Conservation (phyloP, 306 rosid species). For the Trifolium pratense region DNA sequence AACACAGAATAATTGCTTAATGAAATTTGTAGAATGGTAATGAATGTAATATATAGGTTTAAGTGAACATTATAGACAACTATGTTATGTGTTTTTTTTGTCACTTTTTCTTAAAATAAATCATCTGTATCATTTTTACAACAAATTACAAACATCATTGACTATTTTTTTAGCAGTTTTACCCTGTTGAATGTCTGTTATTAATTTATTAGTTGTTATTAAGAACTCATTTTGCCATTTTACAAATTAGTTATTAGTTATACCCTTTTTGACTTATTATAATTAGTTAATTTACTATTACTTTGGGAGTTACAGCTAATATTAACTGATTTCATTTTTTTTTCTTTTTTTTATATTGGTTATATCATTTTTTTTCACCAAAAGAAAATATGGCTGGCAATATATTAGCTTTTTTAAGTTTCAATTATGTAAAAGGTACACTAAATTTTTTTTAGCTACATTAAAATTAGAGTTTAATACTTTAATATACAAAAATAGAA, state of each 20-base stretch:
- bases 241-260: not conserved
- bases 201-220: not conserved
- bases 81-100: conserved; percentile 10
- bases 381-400: too few relatives aligned
- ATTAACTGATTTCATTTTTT: too few relatives aligned
- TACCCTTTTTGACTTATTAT: not conserved
- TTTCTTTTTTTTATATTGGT: too few relatives aligned
- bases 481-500: too few relatives aligned
- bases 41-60: not conserved
- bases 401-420: too few relatives aligned
- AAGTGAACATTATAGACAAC: conserved; percentile 9
- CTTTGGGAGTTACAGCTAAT: not conserved
- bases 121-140: not conserved
- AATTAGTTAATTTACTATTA: conserved; percentile 38
- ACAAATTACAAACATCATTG: conserved; percentile 7
- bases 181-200: not conserved
- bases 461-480: too few relatives aligned
- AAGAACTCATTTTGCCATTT: not conserved
- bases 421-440: too few relatives aligned
- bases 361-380: too few relatives aligned
- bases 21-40: too few relatives aligned
- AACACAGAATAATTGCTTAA: not conserved
- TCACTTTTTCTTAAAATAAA: not conserved
- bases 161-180: conserved; percentile 7
- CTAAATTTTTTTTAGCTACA: too few relatives aligned